phyloP scores from a whole-genome alignment of 345 rosid genomes.

The Firmiana major region DNA sequence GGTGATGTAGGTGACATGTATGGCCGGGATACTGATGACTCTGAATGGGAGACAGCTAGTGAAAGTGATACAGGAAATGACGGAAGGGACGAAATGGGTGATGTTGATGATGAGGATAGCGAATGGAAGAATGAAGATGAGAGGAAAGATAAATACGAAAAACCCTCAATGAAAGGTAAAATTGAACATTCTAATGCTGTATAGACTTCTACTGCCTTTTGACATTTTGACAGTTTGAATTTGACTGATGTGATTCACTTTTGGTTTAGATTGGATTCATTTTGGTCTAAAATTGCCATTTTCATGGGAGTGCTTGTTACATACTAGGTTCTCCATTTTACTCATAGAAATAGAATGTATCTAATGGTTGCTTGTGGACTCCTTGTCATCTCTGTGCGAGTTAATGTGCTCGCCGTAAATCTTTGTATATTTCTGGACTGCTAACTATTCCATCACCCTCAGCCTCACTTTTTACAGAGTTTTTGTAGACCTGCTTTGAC shows the following conservation, averaged over 20 bases:
- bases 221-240: background rate
- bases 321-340: background rate
- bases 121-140: slow-evolving; percentile 63
- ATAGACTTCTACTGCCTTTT: background rate
- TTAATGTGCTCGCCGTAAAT: background rate
- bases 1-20: slow-evolving; percentile 59
- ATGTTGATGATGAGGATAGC: slow-evolving; percentile 62
- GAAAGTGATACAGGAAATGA: slow-evolving; percentile 93
- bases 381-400: background rate
- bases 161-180: slow-evolving; percentile 50
- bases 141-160: slow-evolving; percentile 43
- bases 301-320: background rate
- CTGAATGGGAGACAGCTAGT: slow-evolving; percentile 98
- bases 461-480: background rate
- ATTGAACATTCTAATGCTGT: background rate
- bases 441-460: background rate
- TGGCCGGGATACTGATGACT: slow-evolving; percentile 78
- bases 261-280: no score
- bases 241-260: no score
- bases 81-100: slow-evolving; percentile 69
- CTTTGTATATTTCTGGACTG: background rate
- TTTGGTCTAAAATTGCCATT: background rate
- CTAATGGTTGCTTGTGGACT: background rate
- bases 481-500: no score
- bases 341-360: no score